Conservation (phyloP, 306 rosid species). For the Lotus japonicus region DNA sequence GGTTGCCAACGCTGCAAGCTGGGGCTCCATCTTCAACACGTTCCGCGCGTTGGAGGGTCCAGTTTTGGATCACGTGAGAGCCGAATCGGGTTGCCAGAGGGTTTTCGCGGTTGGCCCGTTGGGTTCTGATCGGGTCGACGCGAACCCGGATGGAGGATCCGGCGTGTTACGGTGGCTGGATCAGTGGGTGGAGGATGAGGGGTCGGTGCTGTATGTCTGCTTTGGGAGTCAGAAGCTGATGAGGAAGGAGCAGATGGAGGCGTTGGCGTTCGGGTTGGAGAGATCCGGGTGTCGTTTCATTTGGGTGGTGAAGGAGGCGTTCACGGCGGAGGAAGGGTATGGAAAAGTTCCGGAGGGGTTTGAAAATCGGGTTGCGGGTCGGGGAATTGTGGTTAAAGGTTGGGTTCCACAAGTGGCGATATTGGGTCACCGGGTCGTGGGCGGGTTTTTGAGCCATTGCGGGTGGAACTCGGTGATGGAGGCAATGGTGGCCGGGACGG, state of each 20-base stretch:
- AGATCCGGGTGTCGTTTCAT: constrained; percentile 36
- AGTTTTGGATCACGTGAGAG: constrained; percentile 12
- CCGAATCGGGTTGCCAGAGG: neutral
- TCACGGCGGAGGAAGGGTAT: constrained; percentile 16
- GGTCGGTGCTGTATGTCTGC: constrained; percentile 60
- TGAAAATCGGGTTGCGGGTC: constrained; percentile 35
- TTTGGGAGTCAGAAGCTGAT: constrained; percentile 69
- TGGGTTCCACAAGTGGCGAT: constrained; percentile 27
- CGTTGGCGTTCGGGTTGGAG: constrained; percentile 61
- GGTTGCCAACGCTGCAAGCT: constrained; percentile 26
- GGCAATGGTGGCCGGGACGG: constrained; percentile 37
- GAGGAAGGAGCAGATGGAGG: constrained; percentile 44
- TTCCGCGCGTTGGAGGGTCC: constrained; percentile 35
- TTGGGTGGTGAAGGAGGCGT: constrained; percentile 49
- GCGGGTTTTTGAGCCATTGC: constrained; percentile 33
- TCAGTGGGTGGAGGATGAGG: constrained; percentile 34
- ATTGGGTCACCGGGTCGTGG: constrained; percentile 24
- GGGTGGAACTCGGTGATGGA: constrained; percentile 53
- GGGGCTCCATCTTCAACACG: constrained; percentile 45
- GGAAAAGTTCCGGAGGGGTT: constrained; percentile 41
- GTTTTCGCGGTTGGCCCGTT: constrained; percentile 50
- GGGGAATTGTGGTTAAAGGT: constrained; percentile 39
- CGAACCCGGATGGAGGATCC: neutral
- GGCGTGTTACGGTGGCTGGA: constrained; percentile 44
- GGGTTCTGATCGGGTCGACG: neutral